Percentiles rank a stretch among this genome's conserved stretches.
These are phyloP conservation scores for Oldenlandia corymbosa DNA, from an alignment of 257 asterid genomes.

Conservation along the genomic window DNA sequence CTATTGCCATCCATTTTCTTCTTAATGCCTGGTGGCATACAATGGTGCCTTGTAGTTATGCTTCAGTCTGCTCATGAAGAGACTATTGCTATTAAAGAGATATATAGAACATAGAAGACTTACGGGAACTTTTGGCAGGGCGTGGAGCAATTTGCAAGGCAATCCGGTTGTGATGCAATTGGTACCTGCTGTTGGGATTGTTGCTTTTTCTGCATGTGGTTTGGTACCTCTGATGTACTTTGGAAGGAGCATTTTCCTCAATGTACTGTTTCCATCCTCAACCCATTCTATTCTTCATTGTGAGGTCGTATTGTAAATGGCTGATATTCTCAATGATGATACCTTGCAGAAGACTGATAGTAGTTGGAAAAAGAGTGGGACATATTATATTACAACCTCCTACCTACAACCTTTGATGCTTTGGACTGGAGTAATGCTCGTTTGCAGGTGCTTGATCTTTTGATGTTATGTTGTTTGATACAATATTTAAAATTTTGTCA, in stretches of 20 bases:
- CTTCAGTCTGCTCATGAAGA: neutral
- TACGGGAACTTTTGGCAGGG: constrained; percentile 17
- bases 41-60: neutral
- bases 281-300: neutral
- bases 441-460: constrained; percentile 24
- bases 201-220: constrained; percentile 27
- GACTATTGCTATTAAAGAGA: neutral
- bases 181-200: constrained; percentile 32
- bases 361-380: constrained; percentile 26
- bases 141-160: constrained; percentile 21
- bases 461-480: neutral
- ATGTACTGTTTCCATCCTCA: constrained; percentile 17
- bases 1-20: neutral
- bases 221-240: constrained; percentile 20
- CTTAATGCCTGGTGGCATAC: neutral
- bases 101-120: neutral
- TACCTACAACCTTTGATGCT: constrained; percentile 30
- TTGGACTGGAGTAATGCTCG: constrained; percentile 31
- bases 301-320: neutral
- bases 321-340: constrained; percentile 6
- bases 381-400: constrained; percentile 15
- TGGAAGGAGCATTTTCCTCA: constrained; percentile 20
- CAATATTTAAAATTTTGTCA: neutral
- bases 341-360: constrained; percentile 20
- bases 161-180: constrained; percentile 26